Conservation (phyloP, 176 grass and related monocot genomes). For the Poa annua region DNA sequence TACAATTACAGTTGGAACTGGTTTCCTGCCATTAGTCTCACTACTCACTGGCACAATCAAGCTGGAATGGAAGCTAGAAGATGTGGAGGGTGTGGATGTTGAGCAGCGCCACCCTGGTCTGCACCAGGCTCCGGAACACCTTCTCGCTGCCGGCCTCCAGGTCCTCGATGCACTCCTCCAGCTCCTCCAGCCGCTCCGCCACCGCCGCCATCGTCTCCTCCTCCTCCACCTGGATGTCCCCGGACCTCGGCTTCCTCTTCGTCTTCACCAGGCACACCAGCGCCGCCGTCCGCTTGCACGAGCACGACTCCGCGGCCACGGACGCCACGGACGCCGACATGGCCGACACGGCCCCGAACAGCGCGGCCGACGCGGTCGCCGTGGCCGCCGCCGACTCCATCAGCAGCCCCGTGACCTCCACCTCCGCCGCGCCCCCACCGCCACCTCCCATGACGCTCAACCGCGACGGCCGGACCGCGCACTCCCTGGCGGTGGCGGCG, state of each 20-base stretch:
- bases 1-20: conserved; percentile 17
- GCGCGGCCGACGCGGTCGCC: conserved; percentile 42
- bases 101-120: conserved; percentile 69
- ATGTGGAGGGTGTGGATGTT: conserved; percentile 70
- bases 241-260: conserved; percentile 30
- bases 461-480: neutral
- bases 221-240: neutral
- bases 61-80: conserved; percentile 38
- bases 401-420: conserved; percentile 52
- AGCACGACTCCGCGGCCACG: conserved; percentile 21
- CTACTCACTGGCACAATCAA: neutral
- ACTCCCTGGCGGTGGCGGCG: neutral
- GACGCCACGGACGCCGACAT: conserved; percentile 40
- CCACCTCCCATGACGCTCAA: neutral
- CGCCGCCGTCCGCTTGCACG: conserved; percentile 47
- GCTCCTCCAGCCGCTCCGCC: conserved; percentile 62
- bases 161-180: conserved; percentile 59
- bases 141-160: conserved; percentile 64
- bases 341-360: conserved; percentile 49
- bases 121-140: conserved; percentile 73
- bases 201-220: conserved; percentile 44
- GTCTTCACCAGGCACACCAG: conserved; percentile 43
- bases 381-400: conserved; percentile 52
- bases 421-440: conserved; percentile 21
- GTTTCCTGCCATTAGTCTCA: neutral